These are phyloP conservation scores for Themeda triandra DNA, from an alignment of 176 grass and related monocot genomes.

Conservation along the genomic window DNA sequence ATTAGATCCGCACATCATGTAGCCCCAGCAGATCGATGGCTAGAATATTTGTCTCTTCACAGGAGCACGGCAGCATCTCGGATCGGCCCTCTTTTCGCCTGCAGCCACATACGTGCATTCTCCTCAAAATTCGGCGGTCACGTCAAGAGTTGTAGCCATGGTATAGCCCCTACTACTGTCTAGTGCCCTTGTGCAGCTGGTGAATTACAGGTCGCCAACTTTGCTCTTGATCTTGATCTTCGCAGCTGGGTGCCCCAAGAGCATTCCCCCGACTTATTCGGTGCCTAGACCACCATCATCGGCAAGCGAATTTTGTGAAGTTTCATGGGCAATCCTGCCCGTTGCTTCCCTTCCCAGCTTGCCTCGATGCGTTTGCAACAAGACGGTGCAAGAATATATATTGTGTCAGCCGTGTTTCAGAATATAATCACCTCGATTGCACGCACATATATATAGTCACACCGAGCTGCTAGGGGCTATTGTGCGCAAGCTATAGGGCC, in stretches of 20 bases:
- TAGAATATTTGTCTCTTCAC: constrained; percentile 23
- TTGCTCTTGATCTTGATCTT: not conserved
- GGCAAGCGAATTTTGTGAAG: constrained; percentile 41
- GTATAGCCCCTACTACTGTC: not conserved
- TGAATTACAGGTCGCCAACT: constrained; percentile 46
- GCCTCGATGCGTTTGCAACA: constrained; percentile 19
- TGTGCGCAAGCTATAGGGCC: not conserved
- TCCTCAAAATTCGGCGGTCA: constrained; percentile 30
- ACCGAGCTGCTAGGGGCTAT: too few species aligned
- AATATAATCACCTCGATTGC: not conserved
- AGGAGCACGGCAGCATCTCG: not conserved
- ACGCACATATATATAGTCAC: constrained; percentile 10
- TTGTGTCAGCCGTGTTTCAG: not conserved
- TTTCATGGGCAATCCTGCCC: not conserved
- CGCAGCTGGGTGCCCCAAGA: constrained; percentile 19
- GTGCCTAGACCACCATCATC: constrained; percentile 30
- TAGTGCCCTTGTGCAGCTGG: not conserved
- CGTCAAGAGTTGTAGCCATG: constrained; percentile 36
- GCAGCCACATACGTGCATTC: not conserved
- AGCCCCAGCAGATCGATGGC: not conserved
- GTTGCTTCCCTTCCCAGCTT: constrained; percentile 37
- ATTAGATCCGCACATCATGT: constrained; percentile 17
- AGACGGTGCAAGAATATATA: constrained; percentile 30
- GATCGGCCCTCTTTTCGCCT: constrained; percentile 21
- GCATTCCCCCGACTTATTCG: constrained; percentile 37